A percentile compares a stretch with the other conserved stretches of the same genome.
These are phyloP conservation scores for Aspergillus costaricaensis DNA, from an alignment of 2,329 filamentous ascomycete species.

Conservation along the genomic window DNA sequence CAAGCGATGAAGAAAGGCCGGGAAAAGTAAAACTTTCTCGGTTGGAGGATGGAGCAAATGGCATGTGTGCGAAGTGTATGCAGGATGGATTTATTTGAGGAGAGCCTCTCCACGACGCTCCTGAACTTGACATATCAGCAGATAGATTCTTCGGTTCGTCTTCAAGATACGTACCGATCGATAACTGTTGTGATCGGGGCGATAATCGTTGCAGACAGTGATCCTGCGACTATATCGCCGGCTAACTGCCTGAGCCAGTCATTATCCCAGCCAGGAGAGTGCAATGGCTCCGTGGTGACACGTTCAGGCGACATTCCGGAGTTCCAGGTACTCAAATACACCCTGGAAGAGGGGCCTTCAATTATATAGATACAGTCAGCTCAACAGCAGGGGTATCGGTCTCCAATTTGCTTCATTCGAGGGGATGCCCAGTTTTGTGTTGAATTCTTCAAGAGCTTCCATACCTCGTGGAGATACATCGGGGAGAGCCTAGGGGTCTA, in stretches of 20 bases:
- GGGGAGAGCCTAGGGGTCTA: too few species aligned
- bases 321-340: neutral
- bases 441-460: neutral
- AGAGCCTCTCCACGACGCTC: conserved; percentile 29
- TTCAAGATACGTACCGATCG: conserved; percentile 23
- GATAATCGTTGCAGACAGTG: conserved; percentile 28
- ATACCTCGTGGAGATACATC: neutral
- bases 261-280: neutral
- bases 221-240: conserved; percentile 29
- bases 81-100: conserved; percentile 25
- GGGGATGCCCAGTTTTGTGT: neutral
- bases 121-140: conserved; percentile 10
- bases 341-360: neutral
- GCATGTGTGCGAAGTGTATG: conserved; percentile 24
- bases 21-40: conserved; percentile 34
- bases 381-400: neutral
- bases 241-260: conserved; percentile 12
- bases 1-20: conserved; percentile 43
- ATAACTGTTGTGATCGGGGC: conserved; percentile 32
- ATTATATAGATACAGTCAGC: neutral
- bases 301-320: neutral
- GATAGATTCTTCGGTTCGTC: neutral
- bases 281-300: neutral
- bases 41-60: conserved; percentile 23
- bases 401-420: neutral